A percentile compares a stretch with the other conserved stretches of the same genome.
Evolutionary conservation across 805 yeast species (phyloP).

Genomic region (Helenozyma baotianmanensis): DNA sequence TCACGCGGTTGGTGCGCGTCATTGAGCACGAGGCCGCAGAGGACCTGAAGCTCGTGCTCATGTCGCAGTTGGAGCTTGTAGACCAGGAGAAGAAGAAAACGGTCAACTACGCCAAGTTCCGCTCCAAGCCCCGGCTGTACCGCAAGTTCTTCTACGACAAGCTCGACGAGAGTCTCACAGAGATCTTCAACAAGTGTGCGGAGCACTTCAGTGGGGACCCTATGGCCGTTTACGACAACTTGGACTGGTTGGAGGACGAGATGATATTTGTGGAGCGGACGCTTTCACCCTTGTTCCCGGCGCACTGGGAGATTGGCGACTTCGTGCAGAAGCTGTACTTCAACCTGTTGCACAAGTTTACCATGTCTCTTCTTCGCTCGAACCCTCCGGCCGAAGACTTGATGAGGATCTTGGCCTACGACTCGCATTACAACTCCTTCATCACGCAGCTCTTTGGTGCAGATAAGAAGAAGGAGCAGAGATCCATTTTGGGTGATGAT

Average conservation of each 20-base stretch:
- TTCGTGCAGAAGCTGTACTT: conserved; percentile 65
- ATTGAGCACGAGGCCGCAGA: conserved; percentile 77
- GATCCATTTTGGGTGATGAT: conserved; percentile 64
- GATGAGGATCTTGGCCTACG: conserved; percentile 70
- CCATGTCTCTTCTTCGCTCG: conserved; percentile 57
- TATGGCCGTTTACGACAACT: conserved; percentile 59
- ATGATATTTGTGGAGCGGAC: conserved; percentile 60
- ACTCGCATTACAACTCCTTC: conserved; percentile 53
- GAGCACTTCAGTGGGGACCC: conserved; percentile 46
- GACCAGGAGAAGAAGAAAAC: conserved; percentile 14
- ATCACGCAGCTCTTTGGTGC: conserved; percentile 22
- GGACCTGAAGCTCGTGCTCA: conserved; percentile 52
- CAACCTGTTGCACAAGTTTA: conserved; percentile 54
- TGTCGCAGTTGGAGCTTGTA: conserved; percentile 23
- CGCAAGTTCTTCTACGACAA: conserved; percentile 55
- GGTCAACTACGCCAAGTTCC: conserved; percentile 24
- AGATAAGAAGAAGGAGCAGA: conserved; percentile 41
- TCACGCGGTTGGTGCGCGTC: conserved; percentile 69
- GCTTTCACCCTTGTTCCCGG: conserved; percentile 59
- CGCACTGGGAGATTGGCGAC: conserved; percentile 66
- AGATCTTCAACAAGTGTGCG: conserved; percentile 64
- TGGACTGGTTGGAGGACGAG: conserved; percentile 84
- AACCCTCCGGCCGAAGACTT: conserved; percentile 81
- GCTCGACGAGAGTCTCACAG: conserved; percentile 55
- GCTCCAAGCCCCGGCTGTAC: conserved; percentile 52